phyloP scores from a whole-genome alignment of 768 basidiomycete genomes.

The Tremella yokohamensis region DNA sequence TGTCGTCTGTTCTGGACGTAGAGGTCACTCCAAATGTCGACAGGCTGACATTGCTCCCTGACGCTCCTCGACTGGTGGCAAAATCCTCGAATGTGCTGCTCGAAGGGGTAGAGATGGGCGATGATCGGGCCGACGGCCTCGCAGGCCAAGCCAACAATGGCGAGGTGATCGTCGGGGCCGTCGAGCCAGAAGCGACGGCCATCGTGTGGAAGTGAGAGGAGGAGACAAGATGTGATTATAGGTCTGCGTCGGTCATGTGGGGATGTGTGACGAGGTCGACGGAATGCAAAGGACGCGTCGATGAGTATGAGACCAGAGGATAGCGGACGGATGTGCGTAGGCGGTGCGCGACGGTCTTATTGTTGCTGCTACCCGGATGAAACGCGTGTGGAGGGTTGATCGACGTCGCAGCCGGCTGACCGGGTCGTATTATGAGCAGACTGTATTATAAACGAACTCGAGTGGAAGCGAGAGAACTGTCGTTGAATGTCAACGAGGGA shows the following conservation, averaged over 20 bases:
- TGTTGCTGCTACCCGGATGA: too few relatives aligned
- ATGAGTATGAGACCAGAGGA: too few relatives aligned
- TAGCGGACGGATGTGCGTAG: too few relatives aligned
- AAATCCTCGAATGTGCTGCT: conserved; percentile 3
- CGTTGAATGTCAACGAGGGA: too few relatives aligned
- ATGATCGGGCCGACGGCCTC: conserved; percentile 21
- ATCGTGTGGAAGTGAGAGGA: not conserved
- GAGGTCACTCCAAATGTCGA: not conserved
- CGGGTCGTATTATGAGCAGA: too few relatives aligned
- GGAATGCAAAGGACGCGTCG: conserved; percentile 3
- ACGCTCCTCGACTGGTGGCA: conserved; percentile 1
- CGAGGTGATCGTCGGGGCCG: conserved; percentile 38
- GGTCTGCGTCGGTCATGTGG: not conserved
- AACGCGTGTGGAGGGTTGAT: too few relatives aligned
- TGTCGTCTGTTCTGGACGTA: not conserved
- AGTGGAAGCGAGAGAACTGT: too few relatives aligned
- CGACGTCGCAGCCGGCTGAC: too few relatives aligned
- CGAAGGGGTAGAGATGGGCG: conserved; percentile 22
- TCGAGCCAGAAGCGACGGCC: conserved; percentile 20
- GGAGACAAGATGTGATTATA: not conserved
- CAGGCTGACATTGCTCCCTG: conserved; percentile 11
- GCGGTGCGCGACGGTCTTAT: too few relatives aligned
- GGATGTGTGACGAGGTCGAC: not conserved
- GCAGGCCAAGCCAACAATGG: conserved; percentile 40
- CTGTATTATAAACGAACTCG: too few relatives aligned